These are phyloP conservation scores for Xylaria sp. DNA, from an alignment of 2,329 filamentous ascomycete genomes.

Conservation along the genomic window DNA sequence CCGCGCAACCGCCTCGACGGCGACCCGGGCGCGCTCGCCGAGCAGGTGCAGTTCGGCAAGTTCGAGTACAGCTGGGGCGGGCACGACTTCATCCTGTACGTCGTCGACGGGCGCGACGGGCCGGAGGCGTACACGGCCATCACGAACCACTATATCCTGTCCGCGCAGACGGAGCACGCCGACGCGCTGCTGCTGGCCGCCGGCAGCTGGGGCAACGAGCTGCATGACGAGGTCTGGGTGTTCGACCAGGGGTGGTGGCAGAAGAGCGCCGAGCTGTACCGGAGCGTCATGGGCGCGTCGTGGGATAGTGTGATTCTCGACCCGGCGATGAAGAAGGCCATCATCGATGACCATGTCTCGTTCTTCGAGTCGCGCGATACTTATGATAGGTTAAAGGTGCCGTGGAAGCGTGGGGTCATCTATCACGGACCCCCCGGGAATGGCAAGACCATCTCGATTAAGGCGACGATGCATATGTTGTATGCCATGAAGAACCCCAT, in stretches of 20 bases:
- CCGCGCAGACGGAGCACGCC: slow-evolving; percentile 45
- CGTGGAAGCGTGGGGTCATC: slow-evolving; percentile 78
- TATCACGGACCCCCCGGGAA: slow-evolving; percentile 73
- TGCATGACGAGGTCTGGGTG: slow-evolving; percentile 74
- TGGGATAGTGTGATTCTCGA: slow-evolving; percentile 77
- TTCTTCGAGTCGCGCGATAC: slow-evolving; percentile 71
- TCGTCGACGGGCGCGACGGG: slow-evolving; percentile 57
- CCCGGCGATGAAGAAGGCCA: slow-evolving; percentile 69
- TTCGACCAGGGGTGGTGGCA: slow-evolving; percentile 72
- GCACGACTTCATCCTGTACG: slow-evolving; percentile 58
- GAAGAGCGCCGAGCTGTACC: slow-evolving; percentile 70
- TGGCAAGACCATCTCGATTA: slow-evolving; percentile 77
- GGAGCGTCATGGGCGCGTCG: slow-evolving; percentile 63
- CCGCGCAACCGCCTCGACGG: slow-evolving; percentile 57
- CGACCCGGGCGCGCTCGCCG: slow-evolving; percentile 50
- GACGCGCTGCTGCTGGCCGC: slow-evolving; percentile 67
- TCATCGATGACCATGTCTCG: slow-evolving; percentile 71
- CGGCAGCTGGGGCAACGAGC: slow-evolving; percentile 63
- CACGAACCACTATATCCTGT: slow-evolving; percentile 55
- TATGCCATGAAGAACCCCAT: slow-evolving; percentile 64
- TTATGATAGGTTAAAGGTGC: slow-evolving; percentile 70
- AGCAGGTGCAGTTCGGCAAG: slow-evolving; percentile 54
- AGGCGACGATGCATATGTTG: slow-evolving; percentile 74
- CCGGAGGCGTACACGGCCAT: slow-evolving; percentile 45
- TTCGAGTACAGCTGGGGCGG: slow-evolving; percentile 57